A percentile compares a stretch with the other conserved stretches of the same genome.
Evolutionary conservation across 2,329 filamentous ascomycete genomes (phyloP).

Genomic region (Trichophyton rubrum): DNA sequence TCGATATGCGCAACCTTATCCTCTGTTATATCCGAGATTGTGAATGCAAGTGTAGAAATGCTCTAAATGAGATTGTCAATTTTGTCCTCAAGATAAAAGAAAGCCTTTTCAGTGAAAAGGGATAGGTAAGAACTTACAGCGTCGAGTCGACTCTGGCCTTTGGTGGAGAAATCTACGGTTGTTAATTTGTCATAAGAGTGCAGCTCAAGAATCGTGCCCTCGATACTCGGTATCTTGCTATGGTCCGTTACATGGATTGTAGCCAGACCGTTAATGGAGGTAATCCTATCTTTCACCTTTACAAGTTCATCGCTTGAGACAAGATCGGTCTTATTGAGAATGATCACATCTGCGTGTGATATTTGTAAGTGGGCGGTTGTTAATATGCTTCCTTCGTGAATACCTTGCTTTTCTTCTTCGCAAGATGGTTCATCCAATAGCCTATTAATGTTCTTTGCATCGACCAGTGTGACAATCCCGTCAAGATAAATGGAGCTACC

Average conservation of each 20-base stretch:
- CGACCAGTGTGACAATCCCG: conserved; percentile 89
- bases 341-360: conserved; percentile 86
- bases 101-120: not conserved
- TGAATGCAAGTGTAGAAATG: conserved; percentile 70
- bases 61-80: conserved; percentile 38
- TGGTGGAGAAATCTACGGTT: conserved; percentile 55
- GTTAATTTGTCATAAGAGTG: conserved; percentile 83
- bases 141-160: conserved; percentile 85
- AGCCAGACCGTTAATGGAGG: conserved; percentile 79
- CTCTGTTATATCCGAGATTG: conserved; percentile 47
- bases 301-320: conserved; percentile 58
- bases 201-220: conserved; percentile 76
- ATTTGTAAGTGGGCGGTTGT: conserved; percentile 94
- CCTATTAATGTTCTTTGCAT: conserved; percentile 80
- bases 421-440: conserved; percentile 57
- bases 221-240: conserved; percentile 66
- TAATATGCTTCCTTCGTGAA: conserved; percentile 52
- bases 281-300: conserved; percentile 57
- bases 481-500: conserved; percentile 94
- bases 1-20: conserved; percentile 55
- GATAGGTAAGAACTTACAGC: conserved; percentile 43
- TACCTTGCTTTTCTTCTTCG: conserved; percentile 25
- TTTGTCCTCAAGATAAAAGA: not conserved
- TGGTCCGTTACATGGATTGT: conserved; percentile 71
- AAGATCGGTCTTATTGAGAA: conserved; percentile 88